Percentiles rank a stretch among this genome's conserved stretches.
phyloP scores from a whole-genome alignment of 306 rosid species.

The Mucuna pruriens region DNA sequence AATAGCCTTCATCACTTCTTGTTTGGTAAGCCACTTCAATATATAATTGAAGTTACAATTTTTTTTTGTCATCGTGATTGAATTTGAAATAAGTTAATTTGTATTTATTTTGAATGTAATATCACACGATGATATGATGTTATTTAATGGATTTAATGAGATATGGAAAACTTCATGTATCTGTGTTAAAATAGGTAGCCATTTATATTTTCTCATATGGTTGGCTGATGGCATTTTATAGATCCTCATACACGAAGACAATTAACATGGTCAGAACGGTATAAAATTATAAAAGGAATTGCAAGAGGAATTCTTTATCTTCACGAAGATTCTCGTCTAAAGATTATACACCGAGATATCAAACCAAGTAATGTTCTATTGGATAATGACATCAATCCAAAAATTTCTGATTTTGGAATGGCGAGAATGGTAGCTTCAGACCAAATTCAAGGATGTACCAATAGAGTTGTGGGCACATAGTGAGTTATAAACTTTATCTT shows the following conservation, averaged over 20 bases:
- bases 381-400: slow-evolving; percentile 58
- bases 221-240: slow-evolving; percentile 11
- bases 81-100: neutral
- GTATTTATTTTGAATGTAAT: too few species aligned
- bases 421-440: slow-evolving; percentile 57
- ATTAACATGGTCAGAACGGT: slow-evolving; percentile 56
- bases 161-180: neutral
- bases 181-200: neutral
- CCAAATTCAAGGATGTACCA: slow-evolving; percentile 56
- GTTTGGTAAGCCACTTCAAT: slow-evolving; percentile 50
- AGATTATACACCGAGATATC: slow-evolving; percentile 72
- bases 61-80: neutral
- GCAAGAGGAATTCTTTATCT: slow-evolving; percentile 70
- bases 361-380: slow-evolving; percentile 69
- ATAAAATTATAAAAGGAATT: slow-evolving; percentile 54
- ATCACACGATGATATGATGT: neutral
- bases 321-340: slow-evolving; percentile 74
- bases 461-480: slow-evolving; percentile 69
- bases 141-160: too few species aligned
- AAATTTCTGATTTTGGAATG: slow-evolving; percentile 79
- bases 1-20: slow-evolving; percentile 64
- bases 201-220: neutral
- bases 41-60: neutral
- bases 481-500: slow-evolving; percentile 43
- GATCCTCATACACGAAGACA: slow-evolving; percentile 40